Evolutionary conservation across 768 basidiomycete species (phyloP).

Genomic region (Ramaria rubella): DNA sequence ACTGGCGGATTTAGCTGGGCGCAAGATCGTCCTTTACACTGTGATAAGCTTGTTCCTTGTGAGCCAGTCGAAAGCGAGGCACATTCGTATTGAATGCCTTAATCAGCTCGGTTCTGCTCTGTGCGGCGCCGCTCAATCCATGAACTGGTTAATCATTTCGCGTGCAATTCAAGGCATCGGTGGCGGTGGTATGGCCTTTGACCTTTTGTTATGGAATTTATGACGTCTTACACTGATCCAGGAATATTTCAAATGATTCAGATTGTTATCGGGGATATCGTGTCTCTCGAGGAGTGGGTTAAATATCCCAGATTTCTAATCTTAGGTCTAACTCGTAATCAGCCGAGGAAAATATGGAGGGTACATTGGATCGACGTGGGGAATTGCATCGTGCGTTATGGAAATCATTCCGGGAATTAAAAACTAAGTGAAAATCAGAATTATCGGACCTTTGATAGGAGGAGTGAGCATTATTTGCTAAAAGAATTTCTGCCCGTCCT

Average conservation of each 20-base stretch:
- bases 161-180: constrained; percentile 40
- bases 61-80: constrained; percentile 15
- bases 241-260: constrained; percentile 26
- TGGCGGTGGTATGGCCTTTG: constrained; percentile 30
- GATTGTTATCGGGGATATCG: constrained; percentile 36
- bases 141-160: constrained; percentile 36
- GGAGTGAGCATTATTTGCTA: constrained; percentile 21
- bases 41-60: constrained; percentile 66
- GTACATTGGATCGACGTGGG: constrained; percentile 35
- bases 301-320: not conserved
- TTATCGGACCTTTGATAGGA: constrained; percentile 38
- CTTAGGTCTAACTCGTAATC: not conserved
- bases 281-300: constrained; percentile 27
- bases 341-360: constrained; percentile 37
- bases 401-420: not conserved
- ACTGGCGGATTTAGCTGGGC: constrained; percentile 51
- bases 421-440: constrained; percentile 16
- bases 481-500: not conserved
- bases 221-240: not conserved
- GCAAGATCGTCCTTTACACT: constrained; percentile 65
- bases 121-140: constrained; percentile 38
- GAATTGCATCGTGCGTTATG: constrained; percentile 26
- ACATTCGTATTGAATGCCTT: not conserved
- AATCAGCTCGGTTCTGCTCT: constrained; percentile 31
- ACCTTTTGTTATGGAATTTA: not conserved